Conservation (phyloP, 2,329 filamentous ascomycete species). For the Epichloe gansuensis region DNA sequence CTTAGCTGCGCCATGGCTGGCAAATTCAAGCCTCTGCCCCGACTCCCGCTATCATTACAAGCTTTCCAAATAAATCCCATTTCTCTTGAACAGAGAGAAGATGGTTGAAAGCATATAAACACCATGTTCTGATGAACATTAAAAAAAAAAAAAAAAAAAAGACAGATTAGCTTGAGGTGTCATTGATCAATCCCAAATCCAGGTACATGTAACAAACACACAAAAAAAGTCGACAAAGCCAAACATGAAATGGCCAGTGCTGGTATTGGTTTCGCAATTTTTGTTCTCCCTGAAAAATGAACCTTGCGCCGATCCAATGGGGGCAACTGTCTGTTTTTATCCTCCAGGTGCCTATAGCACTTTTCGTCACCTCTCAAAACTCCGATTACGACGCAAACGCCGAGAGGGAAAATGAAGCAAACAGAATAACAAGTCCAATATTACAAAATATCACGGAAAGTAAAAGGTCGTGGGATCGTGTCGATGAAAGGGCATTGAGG, state of each 20-base stretch:
- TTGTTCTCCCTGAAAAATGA: background rate
- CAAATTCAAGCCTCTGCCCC: background rate
- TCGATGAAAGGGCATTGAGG: background rate
- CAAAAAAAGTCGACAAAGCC: background rate
- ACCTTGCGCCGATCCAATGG: conserved; percentile 2
- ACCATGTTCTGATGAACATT: background rate
- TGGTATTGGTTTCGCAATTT: background rate
- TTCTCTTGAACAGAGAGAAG: background rate
- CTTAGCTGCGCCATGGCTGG: background rate
- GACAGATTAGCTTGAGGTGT: background rate
- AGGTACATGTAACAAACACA: background rate
- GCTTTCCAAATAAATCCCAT: background rate
- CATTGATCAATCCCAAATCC: background rate
- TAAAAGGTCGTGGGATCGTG: background rate
- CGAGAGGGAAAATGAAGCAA: background rate
- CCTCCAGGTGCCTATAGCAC: background rate
- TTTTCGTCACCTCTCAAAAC: background rate
- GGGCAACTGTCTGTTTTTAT: background rate
- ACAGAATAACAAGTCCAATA: background rate
- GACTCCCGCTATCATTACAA: conserved; percentile 1
- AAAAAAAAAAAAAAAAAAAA: background rate
- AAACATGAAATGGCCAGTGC: background rate
- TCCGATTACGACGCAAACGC: background rate
- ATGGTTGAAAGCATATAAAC: background rate
- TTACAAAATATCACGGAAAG: background rate